Evolutionary conservation across 2,329 filamentous ascomycete genomes (phyloP), one percentile per base, ranked within the genome.

Genomic region (Cadophora sp.): DNA sequence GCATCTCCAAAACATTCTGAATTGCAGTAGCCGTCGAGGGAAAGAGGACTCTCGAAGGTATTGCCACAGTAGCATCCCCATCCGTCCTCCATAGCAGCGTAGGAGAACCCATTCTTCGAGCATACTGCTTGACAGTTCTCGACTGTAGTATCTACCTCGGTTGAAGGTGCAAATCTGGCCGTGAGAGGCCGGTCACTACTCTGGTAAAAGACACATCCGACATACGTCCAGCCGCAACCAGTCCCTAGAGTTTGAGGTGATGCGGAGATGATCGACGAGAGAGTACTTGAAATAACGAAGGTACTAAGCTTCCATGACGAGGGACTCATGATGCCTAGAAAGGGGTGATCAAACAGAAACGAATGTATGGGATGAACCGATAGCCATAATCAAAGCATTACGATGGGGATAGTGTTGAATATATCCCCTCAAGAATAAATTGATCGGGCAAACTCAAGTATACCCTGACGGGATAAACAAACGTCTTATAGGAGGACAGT

Each of bases 61-160:
- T 73, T 68, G 4, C 68, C 74, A 58, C 74, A 76, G 51, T 69
- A 75, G n/a, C 76, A 76, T 64, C 76, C 68, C 7, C 65, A 69
- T n/a, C 72, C 73, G 60, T 78, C 79, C 64, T 80, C 78, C 1
- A 78, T 56, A 7, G 77, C 79, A 4, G 76, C 73, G 34, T 73
- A 74, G 0, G 53, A 60, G 14, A 70, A 76, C 5, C 69, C 71
- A 24, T 65, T 59, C 29, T 48, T 50, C 1, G 73, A 70, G 19
- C 74, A 79, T 12, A 73, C 69, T 1, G 68, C 53, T 29, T 71
- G 67, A 63, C 78, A 79, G 50, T 68, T 73, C 55, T 78, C 73
- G 51, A 77, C 66, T 1, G 73, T 74, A 7, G 65, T 67, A 50
- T 67, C 65, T 48, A 31, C 29, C 9, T 22, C 51, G 3, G 51